Evolutionary conservation across 305 asterid genomes (phyloP).

Genomic region (Salvia sclarea): DNA sequence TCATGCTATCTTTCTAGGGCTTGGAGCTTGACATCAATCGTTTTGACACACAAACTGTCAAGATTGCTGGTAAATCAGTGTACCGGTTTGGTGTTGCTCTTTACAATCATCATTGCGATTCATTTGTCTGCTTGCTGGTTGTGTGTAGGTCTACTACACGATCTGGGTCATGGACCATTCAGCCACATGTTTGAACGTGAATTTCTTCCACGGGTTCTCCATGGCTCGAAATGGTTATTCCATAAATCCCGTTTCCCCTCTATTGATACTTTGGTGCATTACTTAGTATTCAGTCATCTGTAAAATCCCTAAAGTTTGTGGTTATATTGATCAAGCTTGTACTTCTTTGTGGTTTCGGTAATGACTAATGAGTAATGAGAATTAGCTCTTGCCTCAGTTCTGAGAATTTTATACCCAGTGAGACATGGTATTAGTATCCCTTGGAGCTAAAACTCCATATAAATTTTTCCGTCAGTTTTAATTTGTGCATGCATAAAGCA

Average conservation of each 20-base stretch:
- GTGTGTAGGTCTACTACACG: slow-evolving; percentile 81
- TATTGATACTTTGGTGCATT: slow-evolving; percentile 12
- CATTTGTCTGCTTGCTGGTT: slow-evolving; percentile 32
- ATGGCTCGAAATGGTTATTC: slow-evolving; percentile 61
- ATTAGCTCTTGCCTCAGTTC: slow-evolving; percentile 8
- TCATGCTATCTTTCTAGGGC: slow-evolving; percentile 57
- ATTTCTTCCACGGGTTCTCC: slow-evolving; percentile 66
- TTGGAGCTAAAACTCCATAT: slow-evolving; percentile 2
- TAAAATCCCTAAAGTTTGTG: not conserved
- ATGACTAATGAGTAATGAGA: too few species aligned
- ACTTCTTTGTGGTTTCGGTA: not conserved
- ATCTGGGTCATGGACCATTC: slow-evolving; percentile 95
- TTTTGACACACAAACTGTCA: slow-evolving; percentile 71
- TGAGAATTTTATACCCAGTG: not conserved
- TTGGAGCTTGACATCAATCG: slow-evolving; percentile 74
- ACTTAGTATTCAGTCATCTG: slow-evolving; percentile 7
- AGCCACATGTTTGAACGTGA: slow-evolving; percentile 89
- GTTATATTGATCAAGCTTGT: slow-evolving; percentile 7
- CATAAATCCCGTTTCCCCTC: slow-evolving; percentile 2
- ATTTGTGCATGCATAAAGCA: slow-evolving; percentile 6
- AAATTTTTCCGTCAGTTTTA: not conserved
- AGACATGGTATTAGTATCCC: not conserved
- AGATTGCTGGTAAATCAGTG: slow-evolving; percentile 65
- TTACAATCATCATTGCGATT: slow-evolving; percentile 18
- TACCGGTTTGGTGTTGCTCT: slow-evolving; percentile 15